Conservation (phyloP, 371 early-diverging fungal species). For the Mucor mucedo region DNA sequence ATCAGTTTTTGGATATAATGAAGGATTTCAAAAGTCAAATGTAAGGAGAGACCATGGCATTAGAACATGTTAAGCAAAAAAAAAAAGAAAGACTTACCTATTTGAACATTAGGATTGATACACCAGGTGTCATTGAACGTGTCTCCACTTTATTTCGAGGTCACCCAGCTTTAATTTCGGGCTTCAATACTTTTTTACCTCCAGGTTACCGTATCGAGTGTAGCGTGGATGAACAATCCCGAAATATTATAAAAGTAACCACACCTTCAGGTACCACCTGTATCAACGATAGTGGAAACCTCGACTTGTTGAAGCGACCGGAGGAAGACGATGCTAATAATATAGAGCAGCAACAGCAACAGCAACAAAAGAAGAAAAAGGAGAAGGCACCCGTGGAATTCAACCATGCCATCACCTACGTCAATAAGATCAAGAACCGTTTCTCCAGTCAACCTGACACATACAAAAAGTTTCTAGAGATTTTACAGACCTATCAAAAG, state of each 20-base stretch:
- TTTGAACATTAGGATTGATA: conserved; percentile 78
- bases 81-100: background rate
- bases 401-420: conserved; percentile 94
- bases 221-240: conserved; percentile 71
- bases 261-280: conserved; percentile 81
- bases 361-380: conserved; percentile 90
- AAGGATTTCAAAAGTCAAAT: conserved; percentile 98
- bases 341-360: conserved; percentile 28
- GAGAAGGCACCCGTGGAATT: conserved; percentile 81
- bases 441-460: conserved; percentile 81
- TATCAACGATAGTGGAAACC: conserved; percentile 4
- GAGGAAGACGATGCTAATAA: conserved; percentile 25
- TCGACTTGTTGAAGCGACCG: background rate
- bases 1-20: conserved; percentile 98
- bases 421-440: conserved; percentile 96
- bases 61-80: background rate
- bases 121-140: conserved; percentile 97
- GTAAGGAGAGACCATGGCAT: conserved; percentile 42
- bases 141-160: conserved; percentile 95
- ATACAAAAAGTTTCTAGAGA: conserved; percentile 93
- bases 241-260: conserved; percentile 81
- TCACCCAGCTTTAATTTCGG: conserved; percentile 91
- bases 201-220: conserved; percentile 95
- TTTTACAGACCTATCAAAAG: conserved; percentile 90
- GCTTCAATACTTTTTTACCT: conserved; percentile 99